Base-by-base conservation (phyloP, 2,329 filamentous ascomycete species). In the Penicillium oxalicum region DNA sequence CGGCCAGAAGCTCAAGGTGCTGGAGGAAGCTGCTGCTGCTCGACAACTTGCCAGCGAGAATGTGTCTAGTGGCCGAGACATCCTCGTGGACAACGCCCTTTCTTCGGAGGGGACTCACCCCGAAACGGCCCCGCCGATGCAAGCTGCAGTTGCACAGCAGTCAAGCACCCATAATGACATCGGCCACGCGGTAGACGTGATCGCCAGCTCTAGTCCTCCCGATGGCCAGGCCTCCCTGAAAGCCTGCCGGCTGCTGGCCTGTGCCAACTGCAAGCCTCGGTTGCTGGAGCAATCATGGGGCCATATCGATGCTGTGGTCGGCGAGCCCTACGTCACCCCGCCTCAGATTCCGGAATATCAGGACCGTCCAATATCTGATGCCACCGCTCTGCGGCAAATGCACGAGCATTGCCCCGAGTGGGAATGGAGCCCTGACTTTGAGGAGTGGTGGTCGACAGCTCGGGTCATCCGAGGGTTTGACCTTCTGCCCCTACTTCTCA, bases 231-330 rank as follows among this genome's bases (percentile, higher is more conserved):
- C 8, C 3, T 2, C 9, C 7, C 28, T 33, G 9, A 27, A 5
- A 32, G 27, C 38, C n/a, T 54, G 52, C 24, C 42, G 48, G 9
- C 2, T 38, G 13, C 36, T 43, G 9, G 33, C 24, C 18, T 65
- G 61, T 33, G 45, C 49, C 18, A 42, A 40, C 6, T 58, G 58
- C 37, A 45, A 48, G 11, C 33, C 46, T n/a, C 40, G 39, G 11
- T 49, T 53, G 5, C 45, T 51, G n/a, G 74, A 78, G 39, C 70
- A 75, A 3, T 57, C 71, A 32, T 76, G 66, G 57, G 64, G 66
- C 6, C 73, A 72, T 27, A 70, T 80, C 52, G 66, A 72, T 39
- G 54, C 45, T 9, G 64, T 77, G 32, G 63, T 74, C 25, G 63
- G 59, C 27, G 66, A 70, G 27, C 48, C 49, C 4, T 40, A 51